Conservation (phyloP, 2,329 filamentous ascomycete genomes). For the Pleurostoma richardsiae region DNA sequence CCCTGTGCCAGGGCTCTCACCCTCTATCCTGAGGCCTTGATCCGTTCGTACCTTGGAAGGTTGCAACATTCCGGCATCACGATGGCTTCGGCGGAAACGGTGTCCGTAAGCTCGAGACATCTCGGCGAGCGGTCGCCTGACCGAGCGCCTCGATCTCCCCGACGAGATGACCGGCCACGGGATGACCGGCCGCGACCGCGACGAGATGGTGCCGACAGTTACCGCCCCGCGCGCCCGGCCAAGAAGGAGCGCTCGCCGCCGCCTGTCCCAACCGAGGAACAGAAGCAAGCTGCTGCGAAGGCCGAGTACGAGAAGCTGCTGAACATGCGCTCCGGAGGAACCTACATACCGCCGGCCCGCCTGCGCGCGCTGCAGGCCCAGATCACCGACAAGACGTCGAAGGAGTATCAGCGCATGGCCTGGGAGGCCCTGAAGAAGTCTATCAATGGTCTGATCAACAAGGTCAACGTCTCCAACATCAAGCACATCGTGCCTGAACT, state of each 20-base stretch:
- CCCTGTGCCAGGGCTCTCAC: no score
- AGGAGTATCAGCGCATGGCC: slow-evolving; percentile 98
- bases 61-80: neutral
- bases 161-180: slow-evolving; percentile 13
- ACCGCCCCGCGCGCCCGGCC: slow-evolving; percentile 32
- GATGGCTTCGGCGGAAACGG: neutral
- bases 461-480: slow-evolving; percentile 97
- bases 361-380: slow-evolving; percentile 89
- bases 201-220: slow-evolving; percentile 45
- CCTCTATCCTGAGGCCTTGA: no score
- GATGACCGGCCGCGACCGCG: slow-evolving; percentile 14
- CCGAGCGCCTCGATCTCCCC: slow-evolving; percentile 20
- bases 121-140: slow-evolving; percentile 18
- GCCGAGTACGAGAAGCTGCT: slow-evolving; percentile 91
- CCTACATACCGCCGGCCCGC: slow-evolving; percentile 90
- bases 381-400: slow-evolving; percentile 92
- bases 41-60: no score
- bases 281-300: slow-evolving; percentile 84
- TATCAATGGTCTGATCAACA: slow-evolving; percentile 98
- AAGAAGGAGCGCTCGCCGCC: slow-evolving; percentile 24
- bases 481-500: slow-evolving; percentile 95
- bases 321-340: slow-evolving; percentile 89
- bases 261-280: slow-evolving; percentile 60
- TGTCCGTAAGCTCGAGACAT: slow-evolving; percentile 7
- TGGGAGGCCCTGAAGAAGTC: slow-evolving; percentile 99